These are phyloP conservation scores for Coemansia sp. DNA, from an alignment of 192 early-diverging fungal species.

Conservation along the genomic window DNA sequence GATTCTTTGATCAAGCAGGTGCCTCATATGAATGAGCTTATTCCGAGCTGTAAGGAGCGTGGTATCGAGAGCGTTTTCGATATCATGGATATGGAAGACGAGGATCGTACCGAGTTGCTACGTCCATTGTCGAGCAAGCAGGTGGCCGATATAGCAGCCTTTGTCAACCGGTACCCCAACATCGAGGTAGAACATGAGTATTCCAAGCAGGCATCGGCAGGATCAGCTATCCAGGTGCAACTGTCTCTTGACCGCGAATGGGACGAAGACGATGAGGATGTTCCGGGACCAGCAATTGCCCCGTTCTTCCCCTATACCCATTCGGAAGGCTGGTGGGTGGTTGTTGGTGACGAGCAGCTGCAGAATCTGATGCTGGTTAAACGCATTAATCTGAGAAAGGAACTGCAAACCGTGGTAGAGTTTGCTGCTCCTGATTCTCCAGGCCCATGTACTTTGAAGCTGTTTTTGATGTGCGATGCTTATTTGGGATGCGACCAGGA, in stretches of 20 bases:
- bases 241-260: constrained; percentile 80
- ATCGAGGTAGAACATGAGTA: constrained; percentile 77
- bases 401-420: constrained; percentile 69
- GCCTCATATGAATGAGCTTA: constrained; percentile 68
- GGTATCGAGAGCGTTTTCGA: constrained; percentile 85
- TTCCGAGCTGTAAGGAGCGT: constrained; percentile 15
- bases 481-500: constrained; percentile 97
- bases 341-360: constrained; percentile 75
- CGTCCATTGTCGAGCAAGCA: constrained; percentile 57
- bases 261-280: constrained; percentile 70
- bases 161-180: constrained; percentile 91
- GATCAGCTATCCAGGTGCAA: constrained; percentile 63
- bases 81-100: constrained; percentile 90
- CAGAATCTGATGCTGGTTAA: constrained; percentile 89
- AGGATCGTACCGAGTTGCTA: constrained; percentile 67
- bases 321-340: constrained; percentile 97
- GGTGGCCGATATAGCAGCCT: constrained; percentile 72
- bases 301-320: constrained; percentile 89
- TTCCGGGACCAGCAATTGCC: constrained; percentile 80
- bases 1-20: constrained; percentile 85
- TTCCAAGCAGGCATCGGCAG: constrained; percentile 61
- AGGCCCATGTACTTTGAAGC: constrained; percentile 63
- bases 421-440: constrained; percentile 74
- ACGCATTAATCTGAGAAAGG: constrained; percentile 67
- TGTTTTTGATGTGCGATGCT: constrained; percentile 93